A percentile compares a stretch with the other conserved stretches of the same genome.
Evolutionary conservation across 345 rosid species (phyloP).

Genomic region (Camelina sativa): DNA sequence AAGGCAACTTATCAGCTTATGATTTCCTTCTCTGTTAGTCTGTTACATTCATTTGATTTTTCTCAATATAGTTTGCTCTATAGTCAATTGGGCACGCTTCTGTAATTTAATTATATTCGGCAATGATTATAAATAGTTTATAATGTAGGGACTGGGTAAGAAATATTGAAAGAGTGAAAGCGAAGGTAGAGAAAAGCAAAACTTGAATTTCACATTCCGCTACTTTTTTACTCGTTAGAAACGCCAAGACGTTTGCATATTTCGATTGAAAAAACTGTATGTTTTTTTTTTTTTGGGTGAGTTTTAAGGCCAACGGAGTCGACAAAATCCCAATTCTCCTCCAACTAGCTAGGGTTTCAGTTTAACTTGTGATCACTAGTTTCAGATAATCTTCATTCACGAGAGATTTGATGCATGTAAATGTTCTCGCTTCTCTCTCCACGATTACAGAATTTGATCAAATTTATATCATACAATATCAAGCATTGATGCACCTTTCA

Average conservation of each 20-base stretch:
- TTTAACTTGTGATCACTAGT: background rate
- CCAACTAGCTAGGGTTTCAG: slow-evolving; percentile 34
- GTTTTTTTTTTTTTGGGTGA: slow-evolving; percentile 1
- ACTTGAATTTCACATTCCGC: background rate
- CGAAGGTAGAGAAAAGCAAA: background rate
- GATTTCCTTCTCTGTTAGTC: background rate
- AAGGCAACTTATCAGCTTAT: background rate
- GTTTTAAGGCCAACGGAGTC: slow-evolving; percentile 8
- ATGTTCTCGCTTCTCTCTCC: background rate
- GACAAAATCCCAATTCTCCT: slow-evolving; percentile 8
- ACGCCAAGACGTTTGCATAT: slow-evolving; percentile 29
- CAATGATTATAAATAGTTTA: background rate
- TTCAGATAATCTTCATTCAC: background rate
- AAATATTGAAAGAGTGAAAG: slow-evolving; percentile 4
- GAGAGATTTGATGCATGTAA: background rate
- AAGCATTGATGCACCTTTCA: too few species aligned
- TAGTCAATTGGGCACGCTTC: background rate
- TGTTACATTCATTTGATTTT: background rate
- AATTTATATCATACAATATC: too few species aligned
- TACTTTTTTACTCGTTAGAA: background rate
- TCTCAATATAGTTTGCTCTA: background rate
- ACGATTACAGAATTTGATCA: too few species aligned
- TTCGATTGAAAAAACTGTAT: background rate
- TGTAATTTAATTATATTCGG: background rate
- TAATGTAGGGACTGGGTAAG: slow-evolving; percentile 1